Percentiles rank a stretch among this genome's conserved stretches.
Conservation (phyloP, 495 filamentous ascomycete species). For the Tuber magnatum region DNA sequence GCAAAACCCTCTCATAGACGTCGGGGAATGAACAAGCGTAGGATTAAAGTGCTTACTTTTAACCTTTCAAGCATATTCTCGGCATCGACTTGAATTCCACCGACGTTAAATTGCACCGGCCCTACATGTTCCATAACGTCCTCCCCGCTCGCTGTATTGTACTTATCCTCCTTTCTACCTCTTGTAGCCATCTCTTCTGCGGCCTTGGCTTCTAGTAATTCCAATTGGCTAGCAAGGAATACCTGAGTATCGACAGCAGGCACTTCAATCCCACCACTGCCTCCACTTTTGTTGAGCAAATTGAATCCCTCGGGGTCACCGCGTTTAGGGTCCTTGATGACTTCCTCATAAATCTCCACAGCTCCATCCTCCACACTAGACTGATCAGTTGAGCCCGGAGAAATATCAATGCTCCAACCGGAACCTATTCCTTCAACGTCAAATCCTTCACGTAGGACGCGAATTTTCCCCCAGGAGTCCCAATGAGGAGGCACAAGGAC, state of each 20-base stretch:
- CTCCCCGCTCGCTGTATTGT: conserved; percentile 44
- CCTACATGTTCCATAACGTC: conserved; percentile 81
- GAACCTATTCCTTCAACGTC: conserved; percentile 79
- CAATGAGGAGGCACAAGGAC: conserved; percentile 90
- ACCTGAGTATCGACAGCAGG: conserved; percentile 67
- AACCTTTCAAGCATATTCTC: conserved; percentile 89
- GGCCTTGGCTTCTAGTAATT: conserved; percentile 62
- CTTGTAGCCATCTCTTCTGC: conserved; percentile 42
- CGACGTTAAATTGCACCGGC: conserved; percentile 94
- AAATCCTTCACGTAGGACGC: conserved; percentile 86
- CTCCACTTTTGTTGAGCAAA: conserved; percentile 43
- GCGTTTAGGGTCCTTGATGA: conserved; percentile 51
- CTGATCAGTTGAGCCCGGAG: conserved; percentile 35
- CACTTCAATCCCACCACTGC: conserved; percentile 55
- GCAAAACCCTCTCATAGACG: conserved; percentile 6
- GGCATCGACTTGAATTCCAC: conserved; percentile 91
- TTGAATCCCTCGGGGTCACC: conserved; percentile 24
- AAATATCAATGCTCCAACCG: conserved; percentile 70
- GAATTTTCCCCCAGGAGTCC: conserved; percentile 98
- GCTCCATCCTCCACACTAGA: conserved; percentile 48
- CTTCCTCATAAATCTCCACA: conserved; percentile 68
- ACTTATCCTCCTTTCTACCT: conserved; percentile 51
- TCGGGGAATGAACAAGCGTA: neutral
- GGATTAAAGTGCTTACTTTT: conserved; percentile 53
- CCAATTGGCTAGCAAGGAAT: conserved; percentile 68